phyloP scores from a whole-genome alignment of 2,329 filamentous ascomycete genomes.

The Trichoderma sp. region DNA sequence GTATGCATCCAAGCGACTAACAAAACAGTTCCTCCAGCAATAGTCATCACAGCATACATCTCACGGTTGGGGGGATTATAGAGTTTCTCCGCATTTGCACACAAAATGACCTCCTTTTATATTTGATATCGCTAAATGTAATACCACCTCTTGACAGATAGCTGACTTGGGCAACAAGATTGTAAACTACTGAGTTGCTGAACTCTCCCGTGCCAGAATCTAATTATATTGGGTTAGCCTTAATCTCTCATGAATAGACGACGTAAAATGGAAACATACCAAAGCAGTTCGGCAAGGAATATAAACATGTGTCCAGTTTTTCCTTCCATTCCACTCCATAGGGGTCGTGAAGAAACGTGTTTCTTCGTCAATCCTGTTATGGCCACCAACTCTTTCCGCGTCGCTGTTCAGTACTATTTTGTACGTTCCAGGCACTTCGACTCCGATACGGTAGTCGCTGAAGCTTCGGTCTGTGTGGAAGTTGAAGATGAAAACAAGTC shows the following conservation, averaged over 20 bases:
- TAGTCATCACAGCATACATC: not conserved
- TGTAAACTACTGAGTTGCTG: not conserved
- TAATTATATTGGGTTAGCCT: not conserved
- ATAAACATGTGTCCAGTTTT: constrained; percentile 92
- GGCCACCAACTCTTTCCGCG: constrained; percentile 73
- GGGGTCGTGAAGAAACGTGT: constrained; percentile 92
- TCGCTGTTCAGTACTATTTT: constrained; percentile 83
- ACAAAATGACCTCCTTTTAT: not conserved
- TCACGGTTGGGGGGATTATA: not conserved
- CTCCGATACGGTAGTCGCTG: constrained; percentile 87
- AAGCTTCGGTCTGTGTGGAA: constrained; percentile 86
- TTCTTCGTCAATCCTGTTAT: constrained; percentile 72
- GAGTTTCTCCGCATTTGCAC: not conserved
- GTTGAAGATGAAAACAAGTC: constrained; percentile 93
- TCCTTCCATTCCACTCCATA: constrained; percentile 84
- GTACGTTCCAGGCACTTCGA: constrained; percentile 85
- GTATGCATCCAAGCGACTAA: not conserved
- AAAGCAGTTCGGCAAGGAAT: constrained; percentile 81
- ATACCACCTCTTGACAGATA: not conserved
- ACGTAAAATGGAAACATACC: constrained; percentile 51
- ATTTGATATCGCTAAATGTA: not conserved
- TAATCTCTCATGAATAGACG: not conserved
- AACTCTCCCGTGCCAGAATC: constrained; percentile 14
- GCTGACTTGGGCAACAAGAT: not conserved
- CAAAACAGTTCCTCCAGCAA: not conserved